Evolutionary conservation across 306 rosid species (phyloP), one percentile per base, ranked within the genome.

Genomic region (Dryas drummondii): DNA sequence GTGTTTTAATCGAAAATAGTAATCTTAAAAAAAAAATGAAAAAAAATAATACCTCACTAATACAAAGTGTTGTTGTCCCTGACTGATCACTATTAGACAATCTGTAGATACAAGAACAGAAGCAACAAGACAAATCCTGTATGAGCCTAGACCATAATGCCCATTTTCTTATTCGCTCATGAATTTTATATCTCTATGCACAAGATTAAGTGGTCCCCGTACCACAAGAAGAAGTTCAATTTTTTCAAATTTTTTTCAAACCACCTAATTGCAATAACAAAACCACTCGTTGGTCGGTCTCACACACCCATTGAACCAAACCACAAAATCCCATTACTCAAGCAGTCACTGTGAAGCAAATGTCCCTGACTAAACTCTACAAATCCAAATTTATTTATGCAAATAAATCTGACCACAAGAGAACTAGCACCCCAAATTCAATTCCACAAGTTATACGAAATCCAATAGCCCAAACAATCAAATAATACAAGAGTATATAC

Each of bases 321-420:
- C 60, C 40, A 57, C 66, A 72, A 72, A 57, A 57, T 7, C 55
- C 66, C 53, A 56, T 26, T 6, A 37, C 76, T 26, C 48, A 47
- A 49, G 22, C 57, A 50, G 22, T 26, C 46, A 50, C 7, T 17
- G 41, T 32, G 47, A 14, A 67, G 45, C 55, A 71, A 42, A 44
- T 56, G 47, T 59, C 48, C 26, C 19, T 4, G 2, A 60, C 19
- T 16, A 50, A 58, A 58, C 32, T 47, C 57, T 2, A 22, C 40
- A 15, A 72, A 46, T 16, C 48, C 48, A 58, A 42, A 64, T 9
- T 7, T 32, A 64, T 32, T 32, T 32, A 32, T 32, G 37, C 32
- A 64, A 64, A 64, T 32, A 32, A 32, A 32, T 32, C 37, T 32
- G 37, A 32, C 37, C 37, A 32, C 37, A 32, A 32, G 37, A 32